phyloP scores from a whole-genome alignment of 495 filamentous ascomycete genomes.

The Hyaloscypha hepaticicola region DNA sequence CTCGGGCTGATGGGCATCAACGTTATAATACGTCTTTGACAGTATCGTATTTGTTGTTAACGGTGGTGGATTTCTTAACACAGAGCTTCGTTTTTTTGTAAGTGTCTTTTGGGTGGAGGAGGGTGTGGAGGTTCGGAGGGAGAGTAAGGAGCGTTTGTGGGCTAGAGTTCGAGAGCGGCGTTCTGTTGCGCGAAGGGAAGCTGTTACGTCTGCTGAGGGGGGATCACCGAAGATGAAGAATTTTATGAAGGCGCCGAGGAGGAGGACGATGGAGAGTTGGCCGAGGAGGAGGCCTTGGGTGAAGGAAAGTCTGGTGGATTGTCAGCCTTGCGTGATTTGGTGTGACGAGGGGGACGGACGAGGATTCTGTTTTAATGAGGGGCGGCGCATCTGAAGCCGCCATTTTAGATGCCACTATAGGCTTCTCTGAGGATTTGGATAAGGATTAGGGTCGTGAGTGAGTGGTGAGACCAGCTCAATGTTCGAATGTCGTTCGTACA shows the following conservation, averaged over 20 bases:
- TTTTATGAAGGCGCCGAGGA: slow-evolving; percentile 94
- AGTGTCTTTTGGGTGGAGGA: slow-evolving; percentile 35
- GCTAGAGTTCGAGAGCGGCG: slow-evolving; percentile 62
- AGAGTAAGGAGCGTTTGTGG: slow-evolving; percentile 66
- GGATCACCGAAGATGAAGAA: slow-evolving; percentile 99
- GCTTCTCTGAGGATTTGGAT: slow-evolving; percentile 1
- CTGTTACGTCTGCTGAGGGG: slow-evolving; percentile 74
- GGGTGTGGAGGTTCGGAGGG: slow-evolving; percentile 43
- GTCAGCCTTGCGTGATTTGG: slow-evolving; percentile 26
- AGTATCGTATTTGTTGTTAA: slow-evolving; percentile 89
- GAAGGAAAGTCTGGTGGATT: slow-evolving; percentile 68
- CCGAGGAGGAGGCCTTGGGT: slow-evolving; percentile 92
- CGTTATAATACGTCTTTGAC: slow-evolving; percentile 96
- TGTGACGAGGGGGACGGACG: slow-evolving; percentile 36
- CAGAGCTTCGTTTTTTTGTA: slow-evolving; percentile 73
- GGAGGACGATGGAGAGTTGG: slow-evolving; percentile 84
- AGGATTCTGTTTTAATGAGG: slow-evolving; percentile 41
- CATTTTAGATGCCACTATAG: slow-evolving; percentile 29
- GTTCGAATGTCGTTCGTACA: not conserved
- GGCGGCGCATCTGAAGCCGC: slow-evolving; percentile 42
- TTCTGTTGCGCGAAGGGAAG: slow-evolving; percentile 64
- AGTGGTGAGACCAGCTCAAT: slow-evolving; percentile 16
- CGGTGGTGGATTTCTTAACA: slow-evolving; percentile 62
- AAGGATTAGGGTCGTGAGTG: not conserved
- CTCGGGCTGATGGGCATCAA: slow-evolving; percentile 94